Base-by-base conservation (phyloP, 305 asterid genomes). In the Euphrasia arctica region DNA sequence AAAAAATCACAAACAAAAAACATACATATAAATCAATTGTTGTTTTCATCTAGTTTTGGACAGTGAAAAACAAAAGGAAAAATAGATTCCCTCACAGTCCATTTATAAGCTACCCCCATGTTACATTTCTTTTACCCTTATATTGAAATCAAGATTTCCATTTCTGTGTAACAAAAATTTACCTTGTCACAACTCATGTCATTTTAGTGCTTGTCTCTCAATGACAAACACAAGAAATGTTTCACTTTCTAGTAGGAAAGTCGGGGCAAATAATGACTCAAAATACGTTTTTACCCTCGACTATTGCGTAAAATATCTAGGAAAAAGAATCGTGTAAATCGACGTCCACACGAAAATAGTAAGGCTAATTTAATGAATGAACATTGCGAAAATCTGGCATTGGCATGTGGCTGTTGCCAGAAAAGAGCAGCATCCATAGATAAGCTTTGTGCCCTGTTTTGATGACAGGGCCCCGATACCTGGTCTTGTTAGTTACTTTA, bases 381-480 rank as follows among this genome's bases (percentile, higher is more conserved):
- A 18, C 22, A 4, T 2, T 31, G 3, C n/a, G 9, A 42, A 42
- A 41, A 42, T 8, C n/a, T 42, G 55, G 10, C 55, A 13, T 8
- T 50, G 55, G 55, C 55, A 50, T 50, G 55, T 50, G 55, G 4
- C 15, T 12, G 27, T 22, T 25, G 82, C 62, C 67, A 69, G 67
- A 65, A 29, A 58, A 55, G 51, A 29, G 48, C 14, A 55, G 28
- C 68, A 28, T 54, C 61, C 36, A 60, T 62, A 43, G 62, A 54
- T 25, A 71, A 57, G 62, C 65, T 18, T 54, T 66, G 75, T 60
- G 67, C 72, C 72, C 66, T 51, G 14, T 32, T 39, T 36, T 52
- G 55, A 68, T 48, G 67, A 59, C 74, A 67, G 39, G 60, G 74
- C 22, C 70, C 52, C 63, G 48, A 64, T 70, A 60, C 39, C 54